Percentiles rank a stretch among this genome's conserved stretches.
phyloP scores from a whole-genome alignment of 2,329 filamentous ascomycete species.

The Escovopsis sp. region DNA sequence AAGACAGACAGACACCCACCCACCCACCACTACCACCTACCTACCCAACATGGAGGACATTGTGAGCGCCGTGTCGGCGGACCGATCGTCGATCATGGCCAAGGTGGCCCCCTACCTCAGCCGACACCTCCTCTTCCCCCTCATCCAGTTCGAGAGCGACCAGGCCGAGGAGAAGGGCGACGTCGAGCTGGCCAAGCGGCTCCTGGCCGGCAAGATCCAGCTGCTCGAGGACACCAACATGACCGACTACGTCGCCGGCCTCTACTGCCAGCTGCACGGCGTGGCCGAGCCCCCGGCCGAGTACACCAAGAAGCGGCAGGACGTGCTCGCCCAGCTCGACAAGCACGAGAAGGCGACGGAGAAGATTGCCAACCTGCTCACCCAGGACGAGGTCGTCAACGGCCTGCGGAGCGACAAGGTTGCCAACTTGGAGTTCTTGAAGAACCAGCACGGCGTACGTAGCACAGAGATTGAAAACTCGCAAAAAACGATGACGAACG shows the following conservation, averaged over 20 bases:
- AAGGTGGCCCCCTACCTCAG: conserved; percentile 87
- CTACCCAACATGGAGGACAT: conserved; percentile 24
- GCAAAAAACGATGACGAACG: not conserved
- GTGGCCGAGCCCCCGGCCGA: conserved; percentile 66
- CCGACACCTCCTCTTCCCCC: conserved; percentile 88
- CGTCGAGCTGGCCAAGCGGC: conserved; percentile 45
- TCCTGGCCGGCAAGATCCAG: conserved; percentile 79
- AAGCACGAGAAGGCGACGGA: conserved; percentile 74
- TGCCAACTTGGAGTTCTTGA: conserved; percentile 94
- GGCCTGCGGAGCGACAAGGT: conserved; percentile 93
- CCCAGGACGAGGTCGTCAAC: conserved; percentile 77
- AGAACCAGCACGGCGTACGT: conserved; percentile 83
- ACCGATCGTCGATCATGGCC: conserved; percentile 68
- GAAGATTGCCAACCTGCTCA: conserved; percentile 77
- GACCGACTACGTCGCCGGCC: conserved; percentile 89
- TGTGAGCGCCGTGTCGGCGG: conserved; percentile 40
- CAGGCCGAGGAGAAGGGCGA: conserved; percentile 64
- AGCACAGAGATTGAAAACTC: conserved; percentile 6
- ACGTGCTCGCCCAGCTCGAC: conserved; percentile 70
- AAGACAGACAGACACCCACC: too few species aligned
- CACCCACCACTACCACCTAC: not conserved
- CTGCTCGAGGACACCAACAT: conserved; percentile 96
- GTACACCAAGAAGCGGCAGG: conserved; percentile 78
- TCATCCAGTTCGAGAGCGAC: conserved; percentile 80
- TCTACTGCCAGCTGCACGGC: conserved; percentile 81